A percentile compares a stretch with the other conserved stretches of the same genome.
Conservation (phyloP, 257 asterid species). For the Parsonsia alboflavescens region DNA sequence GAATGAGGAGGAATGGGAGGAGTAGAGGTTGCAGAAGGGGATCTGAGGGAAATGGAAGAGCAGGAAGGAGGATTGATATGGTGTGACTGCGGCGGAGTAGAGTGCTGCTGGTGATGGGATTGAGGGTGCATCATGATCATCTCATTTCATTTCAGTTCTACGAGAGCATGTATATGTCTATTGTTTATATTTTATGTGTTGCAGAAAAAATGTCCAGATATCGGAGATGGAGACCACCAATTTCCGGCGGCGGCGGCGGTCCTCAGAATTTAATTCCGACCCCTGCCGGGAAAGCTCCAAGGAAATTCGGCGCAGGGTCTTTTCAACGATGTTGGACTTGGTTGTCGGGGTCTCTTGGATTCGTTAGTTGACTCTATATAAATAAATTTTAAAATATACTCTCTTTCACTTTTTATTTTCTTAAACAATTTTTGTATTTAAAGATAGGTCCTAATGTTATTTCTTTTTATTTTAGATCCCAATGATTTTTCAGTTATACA, state of each 20-base stretch:
- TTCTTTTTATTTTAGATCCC: too few relatives aligned
- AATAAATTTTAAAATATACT: too few relatives aligned
- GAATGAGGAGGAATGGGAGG: slow-evolving; percentile 21
- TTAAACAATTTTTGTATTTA: too few relatives aligned
- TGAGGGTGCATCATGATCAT: slow-evolving; percentile 3
- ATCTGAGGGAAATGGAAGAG: slow-evolving; percentile 27
- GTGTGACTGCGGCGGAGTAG: slow-evolving; percentile 15
- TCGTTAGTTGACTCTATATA: not conserved
- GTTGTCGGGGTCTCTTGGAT: not conserved
- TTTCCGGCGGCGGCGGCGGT: not conserved
- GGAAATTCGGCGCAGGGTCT: not conserved
- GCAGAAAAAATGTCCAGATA: not conserved
- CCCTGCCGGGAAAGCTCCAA: not conserved
- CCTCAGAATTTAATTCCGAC: not conserved
- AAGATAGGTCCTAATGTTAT: too few relatives aligned
- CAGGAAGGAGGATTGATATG: slow-evolving; percentile 24
- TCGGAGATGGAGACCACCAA: not conserved
- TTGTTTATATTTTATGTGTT: not conserved
- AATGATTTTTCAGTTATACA: too few relatives aligned
- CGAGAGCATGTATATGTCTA: too few relatives aligned
- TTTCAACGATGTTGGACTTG: not conserved
- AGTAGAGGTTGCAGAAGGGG: slow-evolving; percentile 24
- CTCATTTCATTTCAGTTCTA: not conserved
- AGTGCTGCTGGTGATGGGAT: not conserved
- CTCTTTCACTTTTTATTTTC: too few relatives aligned